Evolutionary conservation across 2,329 filamentous ascomycete species (phyloP).

Genomic region (Leptographium lundbergii): DNA sequence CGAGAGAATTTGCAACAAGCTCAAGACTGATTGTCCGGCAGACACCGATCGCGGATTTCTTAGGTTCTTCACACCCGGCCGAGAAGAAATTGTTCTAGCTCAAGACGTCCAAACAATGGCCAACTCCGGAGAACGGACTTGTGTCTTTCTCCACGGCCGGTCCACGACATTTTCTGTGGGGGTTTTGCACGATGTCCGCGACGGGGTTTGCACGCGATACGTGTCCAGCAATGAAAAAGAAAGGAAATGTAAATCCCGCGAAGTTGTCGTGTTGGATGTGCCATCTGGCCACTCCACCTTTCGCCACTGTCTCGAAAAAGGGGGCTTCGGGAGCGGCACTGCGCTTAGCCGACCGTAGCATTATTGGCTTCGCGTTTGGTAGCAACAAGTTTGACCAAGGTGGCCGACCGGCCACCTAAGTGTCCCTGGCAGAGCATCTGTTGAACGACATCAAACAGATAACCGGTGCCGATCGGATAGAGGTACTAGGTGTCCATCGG

Average conservation of each 20-base stretch:
- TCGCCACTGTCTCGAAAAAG: neutral
- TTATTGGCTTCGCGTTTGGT: neutral
- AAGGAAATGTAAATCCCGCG: neutral
- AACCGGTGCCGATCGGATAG: no score
- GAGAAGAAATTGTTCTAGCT: neutral
- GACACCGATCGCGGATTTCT: neutral
- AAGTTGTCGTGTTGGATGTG: neutral
- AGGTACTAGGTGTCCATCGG: no score
- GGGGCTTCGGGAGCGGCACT: neutral
- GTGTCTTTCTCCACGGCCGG: neutral
- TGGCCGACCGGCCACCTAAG: neutral
- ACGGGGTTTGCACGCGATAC: neutral
- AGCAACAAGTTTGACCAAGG: neutral
- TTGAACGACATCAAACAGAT: neutral
- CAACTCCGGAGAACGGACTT: neutral
- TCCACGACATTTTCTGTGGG: neutral
- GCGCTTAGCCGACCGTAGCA: neutral
- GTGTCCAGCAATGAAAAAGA: neutral
- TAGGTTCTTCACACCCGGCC: neutral
- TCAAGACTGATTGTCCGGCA: neutral
- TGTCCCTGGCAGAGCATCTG: neutral
- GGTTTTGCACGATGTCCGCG: neutral
- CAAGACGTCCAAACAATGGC: neutral
- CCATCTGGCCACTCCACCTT: neutral
- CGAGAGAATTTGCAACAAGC: neutral